These are phyloP conservation scores for Holtermanniella nyarrowii DNA, from an alignment of 768 basidiomycete species.

Conservation along the genomic window DNA sequence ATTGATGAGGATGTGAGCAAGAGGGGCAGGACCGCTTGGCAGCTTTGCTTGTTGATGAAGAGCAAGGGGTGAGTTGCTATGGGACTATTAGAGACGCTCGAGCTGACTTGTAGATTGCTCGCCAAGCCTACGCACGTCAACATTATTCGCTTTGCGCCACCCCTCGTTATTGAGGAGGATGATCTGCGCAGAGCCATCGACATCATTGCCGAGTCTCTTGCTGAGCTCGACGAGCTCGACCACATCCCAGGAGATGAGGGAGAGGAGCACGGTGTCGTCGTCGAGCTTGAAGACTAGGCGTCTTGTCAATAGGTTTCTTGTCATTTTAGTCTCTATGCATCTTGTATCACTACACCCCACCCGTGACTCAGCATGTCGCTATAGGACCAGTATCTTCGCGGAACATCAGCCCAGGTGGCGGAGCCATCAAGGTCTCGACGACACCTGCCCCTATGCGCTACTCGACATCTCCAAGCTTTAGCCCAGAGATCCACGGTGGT, in stretches of 20 bases:
- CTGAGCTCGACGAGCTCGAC: slow-evolving; percentile 60
- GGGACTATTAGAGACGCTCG: not conserved
- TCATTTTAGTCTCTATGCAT: not conserved
- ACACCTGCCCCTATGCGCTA: no score
- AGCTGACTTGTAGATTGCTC: slow-evolving; percentile 46
- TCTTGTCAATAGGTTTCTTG: not conserved
- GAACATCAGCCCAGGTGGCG: no score
- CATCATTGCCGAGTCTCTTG: slow-evolving; percentile 65
- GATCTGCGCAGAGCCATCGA: slow-evolving; percentile 64
- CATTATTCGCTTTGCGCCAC: slow-evolving; percentile 92
- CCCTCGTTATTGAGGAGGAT: slow-evolving; percentile 82
- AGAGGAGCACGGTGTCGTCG: slow-evolving; percentile 33
- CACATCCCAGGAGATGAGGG: slow-evolving; percentile 36
- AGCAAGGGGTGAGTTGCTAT: slow-evolving; percentile 54
- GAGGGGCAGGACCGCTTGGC: slow-evolving; percentile 83
- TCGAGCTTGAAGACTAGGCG: slow-evolving; percentile 27
- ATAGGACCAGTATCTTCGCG: no score
- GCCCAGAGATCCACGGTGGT: not conserved
- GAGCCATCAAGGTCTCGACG: no score
- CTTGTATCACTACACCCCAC: not conserved
- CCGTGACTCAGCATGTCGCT: no score
- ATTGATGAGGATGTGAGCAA: slow-evolving; percentile 71
- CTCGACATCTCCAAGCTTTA: not conserved
- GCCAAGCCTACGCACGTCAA: slow-evolving; percentile 95
- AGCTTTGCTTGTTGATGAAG: slow-evolving; percentile 86